Evolutionary conservation across 768 basidiomycete species (phyloP), one percentile per base, ranked within the genome.

Genomic region (Rhizopogon roseolus): DNA sequence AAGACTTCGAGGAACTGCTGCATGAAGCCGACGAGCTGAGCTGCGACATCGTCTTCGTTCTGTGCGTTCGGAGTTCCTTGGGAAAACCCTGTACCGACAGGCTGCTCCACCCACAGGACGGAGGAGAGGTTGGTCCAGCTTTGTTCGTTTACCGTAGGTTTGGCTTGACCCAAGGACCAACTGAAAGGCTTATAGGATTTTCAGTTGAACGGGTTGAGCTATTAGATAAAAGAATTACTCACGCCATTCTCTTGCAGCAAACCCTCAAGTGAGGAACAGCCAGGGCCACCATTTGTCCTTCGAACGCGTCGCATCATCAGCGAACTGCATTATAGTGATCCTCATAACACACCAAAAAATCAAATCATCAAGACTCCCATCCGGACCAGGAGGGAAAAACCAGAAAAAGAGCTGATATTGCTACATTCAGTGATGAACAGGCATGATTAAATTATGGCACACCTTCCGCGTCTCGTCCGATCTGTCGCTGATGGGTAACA

Each of bases 101-200:
- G 88, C 58, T 90, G 89, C 57, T 91, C 89, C 10, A 90, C 80
- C 75, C 79, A 91, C 16, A 90, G 69, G 6, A 89, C 68, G 52
- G 84, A 88, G 2, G 86, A 87, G 7, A 90, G 73, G 61, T 90
- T 90, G 0, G 88, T 90, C 88, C 88, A 90, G 65, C 86, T 87
- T 59, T 76, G 78, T 58, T 84, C 75, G 50, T 89, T 90, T 5
- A 65, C 72, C 1, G 78, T 85, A 3, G 87, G 82, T 52, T 76
- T 75, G 1, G 85, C 86, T 60, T 80, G 79, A 1, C 88, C 88
- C 41, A 60, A 72, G 6, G 76, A 66, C 87, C 87, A 89, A 41
- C 73, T 76, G 66, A 90, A 74, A 1, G 88, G 88, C 87, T 88
- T 58, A 22, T 5, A 41, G 43, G 25, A 29, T 40, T 22, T 22